phyloP scores from a whole-genome alignment of 805 yeast species.

The Komagataella populi region DNA sequence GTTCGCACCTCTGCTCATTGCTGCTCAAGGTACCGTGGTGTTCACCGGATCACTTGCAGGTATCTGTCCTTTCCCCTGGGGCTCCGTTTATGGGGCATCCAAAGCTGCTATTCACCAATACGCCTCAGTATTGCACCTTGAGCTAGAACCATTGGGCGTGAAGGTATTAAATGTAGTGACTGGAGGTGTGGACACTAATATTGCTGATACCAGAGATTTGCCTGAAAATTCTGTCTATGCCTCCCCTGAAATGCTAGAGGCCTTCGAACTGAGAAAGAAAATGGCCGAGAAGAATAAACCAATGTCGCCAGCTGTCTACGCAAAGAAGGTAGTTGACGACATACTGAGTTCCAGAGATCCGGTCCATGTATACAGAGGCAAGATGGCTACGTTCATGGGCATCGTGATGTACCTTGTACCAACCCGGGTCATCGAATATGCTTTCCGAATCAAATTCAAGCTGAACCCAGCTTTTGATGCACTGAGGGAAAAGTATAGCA shows the following conservation, averaged over 20 bases:
- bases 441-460: background rate
- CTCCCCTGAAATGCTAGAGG: slow-evolving; percentile 32
- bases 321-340: slow-evolving; percentile 38
- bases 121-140: slow-evolving; percentile 48
- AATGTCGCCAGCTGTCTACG: slow-evolving; percentile 44
- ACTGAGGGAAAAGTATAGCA: background rate
- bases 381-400: slow-evolving; percentile 11
- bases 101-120: slow-evolving; percentile 72
- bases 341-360: slow-evolving; percentile 22
- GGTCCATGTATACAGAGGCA: slow-evolving; percentile 47
- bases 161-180: slow-evolving; percentile 57
- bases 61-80: slow-evolving; percentile 54
- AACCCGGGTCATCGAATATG: background rate
- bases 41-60: slow-evolving; percentile 71
- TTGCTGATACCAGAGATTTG: slow-evolving; percentile 51
- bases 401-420: background rate
- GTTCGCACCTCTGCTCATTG: slow-evolving; percentile 38
- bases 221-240: slow-evolving; percentile 43
- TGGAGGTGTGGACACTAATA: slow-evolving; percentile 64
- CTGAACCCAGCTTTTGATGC: background rate
- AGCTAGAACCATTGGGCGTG: slow-evolving; percentile 61
- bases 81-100: slow-evolving; percentile 48
- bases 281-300: slow-evolving; percentile 53
- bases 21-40: slow-evolving; percentile 53
- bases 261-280: slow-evolving; percentile 34